phyloP scores from a whole-genome alignment of 441 rosid species.

The Omphalea diandra region DNA sequence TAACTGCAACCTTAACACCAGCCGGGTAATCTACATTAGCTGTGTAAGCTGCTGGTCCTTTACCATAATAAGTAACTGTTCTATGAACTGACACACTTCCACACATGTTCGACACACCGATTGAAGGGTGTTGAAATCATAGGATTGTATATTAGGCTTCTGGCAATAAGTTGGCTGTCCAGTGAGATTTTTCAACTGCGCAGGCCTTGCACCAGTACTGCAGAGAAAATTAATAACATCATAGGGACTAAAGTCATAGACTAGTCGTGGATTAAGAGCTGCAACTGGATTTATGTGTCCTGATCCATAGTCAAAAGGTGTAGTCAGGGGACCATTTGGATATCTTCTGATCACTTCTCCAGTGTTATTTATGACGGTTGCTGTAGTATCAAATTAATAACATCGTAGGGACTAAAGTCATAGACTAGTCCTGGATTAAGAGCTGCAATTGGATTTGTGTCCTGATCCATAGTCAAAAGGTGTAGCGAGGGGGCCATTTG shows the following conservation, averaged over 20 bases:
- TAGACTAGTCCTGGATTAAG: conserved; percentile 49
- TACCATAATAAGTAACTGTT: conserved; percentile 44
- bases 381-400: conserved; percentile 47
- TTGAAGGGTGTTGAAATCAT: conserved; percentile 50
- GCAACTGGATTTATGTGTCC: conserved; percentile 46
- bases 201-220: conserved; percentile 45
- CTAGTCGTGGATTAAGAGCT: conserved; percentile 45
- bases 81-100: conserved; percentile 38
- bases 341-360: conserved; percentile 29
- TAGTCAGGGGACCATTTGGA: conserved; percentile 36
- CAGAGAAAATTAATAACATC: conserved; percentile 48
- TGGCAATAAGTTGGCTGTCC: conserved; percentile 38
- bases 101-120: conserved; percentile 42
- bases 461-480: conserved; percentile 63
- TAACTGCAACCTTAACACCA: conserved; percentile 37
- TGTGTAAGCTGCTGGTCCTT: conserved; percentile 34
- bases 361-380: conserved; percentile 36
- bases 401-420: conserved; percentile 33
- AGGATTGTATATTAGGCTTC: conserved; percentile 24
- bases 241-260: conserved; percentile 37
- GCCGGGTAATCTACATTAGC: conserved; percentile 32
- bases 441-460: conserved; percentile 42
- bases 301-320: conserved; percentile 58
- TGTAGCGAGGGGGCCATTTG: conserved; percentile 34
- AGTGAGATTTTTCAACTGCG: conserved; percentile 44